Evolutionary conservation across 208 protist genomes (phyloP).

Genomic region (Crithidia brevicula): DNA sequence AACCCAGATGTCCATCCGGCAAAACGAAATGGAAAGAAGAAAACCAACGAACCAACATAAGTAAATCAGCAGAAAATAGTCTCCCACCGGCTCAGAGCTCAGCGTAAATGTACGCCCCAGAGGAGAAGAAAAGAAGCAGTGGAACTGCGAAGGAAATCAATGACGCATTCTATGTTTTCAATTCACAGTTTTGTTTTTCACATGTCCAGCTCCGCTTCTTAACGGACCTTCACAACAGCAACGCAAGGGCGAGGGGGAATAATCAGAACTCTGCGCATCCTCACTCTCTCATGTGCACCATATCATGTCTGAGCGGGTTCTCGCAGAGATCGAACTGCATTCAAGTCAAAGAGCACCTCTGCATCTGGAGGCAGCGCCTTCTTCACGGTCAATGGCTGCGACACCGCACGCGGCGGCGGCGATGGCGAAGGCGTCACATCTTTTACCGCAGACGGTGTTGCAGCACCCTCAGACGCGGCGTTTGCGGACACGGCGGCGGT

Average conservation of each 20-base stretch:
- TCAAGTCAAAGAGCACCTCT: slow-evolving; percentile 17
- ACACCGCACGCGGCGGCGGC: neutral
- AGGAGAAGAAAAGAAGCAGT: too few relatives aligned
- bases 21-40: neutral
- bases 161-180: too few relatives aligned
- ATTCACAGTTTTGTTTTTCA: too few relatives aligned
- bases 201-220: too few relatives aligned
- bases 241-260: neutral
- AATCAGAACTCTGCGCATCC: too few relatives aligned
- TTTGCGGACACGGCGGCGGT: neutral
- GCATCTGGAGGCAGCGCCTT: slow-evolving; percentile 3
- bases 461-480: too few relatives aligned
- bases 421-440: neutral
- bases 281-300: neutral
- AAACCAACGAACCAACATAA: neutral
- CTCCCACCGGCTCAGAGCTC: too few relatives aligned
- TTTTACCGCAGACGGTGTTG: neutral
- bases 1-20: too few relatives aligned
- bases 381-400: neutral
- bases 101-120: too few relatives aligned
- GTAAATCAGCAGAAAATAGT: too few relatives aligned
- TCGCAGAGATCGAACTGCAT: neutral
- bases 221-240: too few relatives aligned
- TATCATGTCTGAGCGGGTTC: neutral
- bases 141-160: too few relatives aligned